phyloP scores from a whole-genome alignment of 768 basidiomycete species.

The Xerocomellus amylosporus region DNA sequence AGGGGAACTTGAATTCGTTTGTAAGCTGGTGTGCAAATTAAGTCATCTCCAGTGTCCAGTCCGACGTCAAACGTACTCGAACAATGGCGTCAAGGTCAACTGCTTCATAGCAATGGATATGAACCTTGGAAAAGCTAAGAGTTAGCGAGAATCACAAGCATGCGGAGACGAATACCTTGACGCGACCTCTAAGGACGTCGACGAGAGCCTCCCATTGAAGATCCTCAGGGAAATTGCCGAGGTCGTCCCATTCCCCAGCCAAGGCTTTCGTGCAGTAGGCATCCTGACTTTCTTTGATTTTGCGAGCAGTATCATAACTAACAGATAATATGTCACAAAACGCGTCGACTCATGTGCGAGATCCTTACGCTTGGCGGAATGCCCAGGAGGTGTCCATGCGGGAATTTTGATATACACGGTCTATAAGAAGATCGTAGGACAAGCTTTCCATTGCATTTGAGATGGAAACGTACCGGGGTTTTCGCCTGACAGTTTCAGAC shows the following conservation, averaged over 20 bases:
- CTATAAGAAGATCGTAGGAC: conserved; percentile 10
- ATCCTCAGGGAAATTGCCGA: conserved; percentile 64
- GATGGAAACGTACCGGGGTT: conserved; percentile 40
- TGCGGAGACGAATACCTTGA: conserved; percentile 47
- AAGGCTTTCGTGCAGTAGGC: conserved; percentile 47
- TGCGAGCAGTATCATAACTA: conserved; percentile 52
- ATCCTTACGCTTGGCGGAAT: conserved; percentile 48
- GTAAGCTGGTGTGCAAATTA: conserved; percentile 51
- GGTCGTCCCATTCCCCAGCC: conserved; percentile 37
- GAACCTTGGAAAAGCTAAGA: conserved; percentile 20
- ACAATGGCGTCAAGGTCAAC: conserved; percentile 70
- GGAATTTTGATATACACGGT: conserved; percentile 31
- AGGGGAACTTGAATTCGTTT: conserved; percentile 85
- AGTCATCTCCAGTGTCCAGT: not conserved
- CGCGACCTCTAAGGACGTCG: conserved; percentile 81
- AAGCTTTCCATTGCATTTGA: not conserved
- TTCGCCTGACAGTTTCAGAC: conserved; percentile 36
- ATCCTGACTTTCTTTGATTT: conserved; percentile 55
- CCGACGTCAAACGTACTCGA: conserved; percentile 44
- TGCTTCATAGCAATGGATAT: conserved; percentile 48
- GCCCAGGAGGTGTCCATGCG: conserved; percentile 51
- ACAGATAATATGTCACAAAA: not conserved
- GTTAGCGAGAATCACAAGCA: not conserved
- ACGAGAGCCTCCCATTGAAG: conserved; percentile 74
- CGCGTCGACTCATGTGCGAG: not conserved